These are phyloP conservation scores for Ophiocordyceps polyrhachis-furcata DNA, from an alignment of 2,329 filamentous ascomycete genomes.

Conservation along the genomic window DNA sequence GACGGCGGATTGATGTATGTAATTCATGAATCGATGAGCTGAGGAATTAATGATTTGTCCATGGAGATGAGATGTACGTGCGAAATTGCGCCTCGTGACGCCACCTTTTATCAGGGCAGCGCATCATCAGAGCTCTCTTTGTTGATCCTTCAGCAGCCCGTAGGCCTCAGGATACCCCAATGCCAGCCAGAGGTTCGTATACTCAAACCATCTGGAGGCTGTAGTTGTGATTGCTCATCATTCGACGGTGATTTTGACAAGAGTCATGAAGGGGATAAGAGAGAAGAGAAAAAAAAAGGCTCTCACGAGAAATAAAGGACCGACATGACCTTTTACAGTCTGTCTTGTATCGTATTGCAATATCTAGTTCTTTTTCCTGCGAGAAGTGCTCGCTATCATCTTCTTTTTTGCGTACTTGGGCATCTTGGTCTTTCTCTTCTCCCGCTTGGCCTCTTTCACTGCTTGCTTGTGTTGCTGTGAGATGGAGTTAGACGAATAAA, in stretches of 20 bases:
- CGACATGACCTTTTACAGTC: background rate
- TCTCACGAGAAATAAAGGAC: background rate
- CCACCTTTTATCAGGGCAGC: background rate
- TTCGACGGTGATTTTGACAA: background rate
- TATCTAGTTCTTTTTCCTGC: constrained; percentile 36
- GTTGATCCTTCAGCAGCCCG: constrained; percentile 33
- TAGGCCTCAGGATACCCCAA: background rate
- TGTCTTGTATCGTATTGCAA: background rate
- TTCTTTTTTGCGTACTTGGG: constrained; percentile 93
- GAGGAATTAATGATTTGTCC: background rate
- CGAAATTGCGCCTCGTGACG: background rate
- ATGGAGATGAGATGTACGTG: background rate
- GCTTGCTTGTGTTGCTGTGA: constrained; percentile 55
- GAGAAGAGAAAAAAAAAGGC: background rate
- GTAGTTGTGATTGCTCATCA: constrained; percentile 1
- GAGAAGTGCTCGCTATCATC: constrained; percentile 43
- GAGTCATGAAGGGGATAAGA: background rate
- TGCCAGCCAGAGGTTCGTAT: background rate
- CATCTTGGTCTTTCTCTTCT: constrained; percentile 88
- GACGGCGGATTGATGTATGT: background rate
- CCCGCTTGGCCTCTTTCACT: constrained; percentile 88
- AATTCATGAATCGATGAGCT: background rate
- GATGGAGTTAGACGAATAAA: constrained; percentile 5
- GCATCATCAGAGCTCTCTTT: constrained; percentile 21
- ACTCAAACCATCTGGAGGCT: constrained; percentile 11